phyloP scores from a whole-genome alignment of 2,329 filamentous ascomycete genomes.

The Chaetomiaceae sp. region DNA sequence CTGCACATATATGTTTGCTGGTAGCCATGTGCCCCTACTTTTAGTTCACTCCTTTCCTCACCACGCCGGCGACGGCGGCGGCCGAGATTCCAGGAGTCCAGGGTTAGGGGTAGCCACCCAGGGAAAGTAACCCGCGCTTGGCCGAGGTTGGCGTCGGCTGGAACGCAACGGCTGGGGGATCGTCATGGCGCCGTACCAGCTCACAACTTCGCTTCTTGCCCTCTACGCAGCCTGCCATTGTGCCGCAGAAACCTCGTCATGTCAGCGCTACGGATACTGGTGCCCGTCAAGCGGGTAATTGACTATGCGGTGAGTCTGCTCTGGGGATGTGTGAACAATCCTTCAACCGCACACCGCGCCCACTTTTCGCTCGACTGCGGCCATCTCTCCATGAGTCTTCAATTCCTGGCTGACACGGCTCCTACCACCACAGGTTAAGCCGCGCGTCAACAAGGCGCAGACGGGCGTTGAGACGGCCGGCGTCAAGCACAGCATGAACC shows the following conservation, averaged over 20 bases:
- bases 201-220: slow-evolving; percentile 7
- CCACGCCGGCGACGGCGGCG: too few species aligned
- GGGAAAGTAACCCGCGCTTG: slow-evolving; percentile 11
- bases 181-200: slow-evolving; percentile 14
- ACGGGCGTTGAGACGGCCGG: slow-evolving; percentile 87
- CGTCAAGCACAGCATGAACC: slow-evolving; percentile 98
- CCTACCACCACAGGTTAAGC: slow-evolving; percentile 50
- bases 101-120: slow-evolving; percentile 21
- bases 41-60: too few species aligned
- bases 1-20: too few species aligned
- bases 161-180: slow-evolving; percentile 25
- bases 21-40: too few species aligned
- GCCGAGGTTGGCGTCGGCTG: slow-evolving; percentile 40
- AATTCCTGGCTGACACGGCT: slow-evolving; percentile 1
- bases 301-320: slow-evolving; percentile 66
- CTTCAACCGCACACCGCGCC: neutral
- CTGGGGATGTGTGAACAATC: neutral
- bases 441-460: slow-evolving; percentile 62
- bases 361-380: too few species aligned
- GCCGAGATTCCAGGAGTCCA: neutral
- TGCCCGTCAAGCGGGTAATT: slow-evolving; percentile 78
- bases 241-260: slow-evolving; percentile 35
- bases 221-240: slow-evolving; percentile 21
- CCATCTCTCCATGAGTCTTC: too few species aligned
- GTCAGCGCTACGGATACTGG: slow-evolving; percentile 66